Conservation (phyloP, 2,329 filamentous ascomycete genomes). For the Colletotrichum spaethianum region DNA sequence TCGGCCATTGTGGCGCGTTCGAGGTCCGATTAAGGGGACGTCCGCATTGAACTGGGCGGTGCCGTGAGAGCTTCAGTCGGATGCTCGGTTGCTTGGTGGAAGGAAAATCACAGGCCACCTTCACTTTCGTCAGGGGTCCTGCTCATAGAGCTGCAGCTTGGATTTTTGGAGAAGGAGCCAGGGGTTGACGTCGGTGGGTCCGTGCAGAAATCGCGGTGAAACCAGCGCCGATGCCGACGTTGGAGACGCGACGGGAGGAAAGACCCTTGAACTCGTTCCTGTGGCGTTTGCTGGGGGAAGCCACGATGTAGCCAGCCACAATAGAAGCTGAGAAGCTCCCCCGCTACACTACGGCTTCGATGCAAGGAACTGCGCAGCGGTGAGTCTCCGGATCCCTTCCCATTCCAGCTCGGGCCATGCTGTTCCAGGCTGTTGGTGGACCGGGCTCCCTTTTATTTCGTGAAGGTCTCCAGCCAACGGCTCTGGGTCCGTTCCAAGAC, state of each 20-base stretch:
- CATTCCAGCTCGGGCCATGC: constrained; percentile 29
- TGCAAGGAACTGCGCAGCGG: constrained; percentile 9
- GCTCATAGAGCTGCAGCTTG: constrained; percentile 32
- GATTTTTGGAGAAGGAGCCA: constrained; percentile 6
- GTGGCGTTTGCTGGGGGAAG: neutral
- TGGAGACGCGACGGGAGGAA: constrained; percentile 6
- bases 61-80: constrained; percentile 30
- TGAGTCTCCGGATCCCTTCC: constrained; percentile 26
- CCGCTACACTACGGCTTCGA: neutral
- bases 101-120: constrained; percentile 39
- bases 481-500: constrained; percentile 15
- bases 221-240: constrained; percentile 21
- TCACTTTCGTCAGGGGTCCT: constrained; percentile 31
- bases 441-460: constrained; percentile 33
- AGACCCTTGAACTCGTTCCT: neutral
- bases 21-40: constrained; percentile 4
- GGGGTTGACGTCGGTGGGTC: constrained; percentile 24
- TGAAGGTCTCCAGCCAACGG: constrained; percentile 19
- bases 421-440: constrained; percentile 7
- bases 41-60: constrained; percentile 41
- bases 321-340: neutral
- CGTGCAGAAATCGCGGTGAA: constrained; percentile 39
- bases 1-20: constrained; percentile 75
- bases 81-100: neutral
- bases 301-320: constrained; percentile 11